Percentiles rank a stretch among this genome's conserved stretches.
These are phyloP conservation scores for Ampelocalamus luodianensis DNA, from an alignment of 176 grass and related monocot genomes.

Conservation along the genomic window DNA sequence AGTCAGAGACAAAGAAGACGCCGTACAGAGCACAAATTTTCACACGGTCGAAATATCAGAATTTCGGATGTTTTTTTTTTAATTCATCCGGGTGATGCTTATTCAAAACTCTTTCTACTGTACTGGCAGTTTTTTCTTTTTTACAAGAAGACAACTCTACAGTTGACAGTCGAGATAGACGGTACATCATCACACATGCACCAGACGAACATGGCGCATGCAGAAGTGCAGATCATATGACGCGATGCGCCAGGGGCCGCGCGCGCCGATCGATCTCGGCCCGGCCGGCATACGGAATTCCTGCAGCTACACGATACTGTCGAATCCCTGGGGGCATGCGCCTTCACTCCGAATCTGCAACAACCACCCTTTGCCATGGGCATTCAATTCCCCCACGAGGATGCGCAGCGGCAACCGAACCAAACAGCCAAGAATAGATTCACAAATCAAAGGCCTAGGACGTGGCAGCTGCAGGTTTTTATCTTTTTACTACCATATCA, in stretches of 20 bases:
- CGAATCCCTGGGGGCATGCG: neutral
- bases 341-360: constrained; percentile 43
- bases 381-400: constrained; percentile 43
- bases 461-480: neutral
- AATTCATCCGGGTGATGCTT: no score
- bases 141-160: neutral
- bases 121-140: neutral
- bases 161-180: neutral
- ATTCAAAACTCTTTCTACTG: neutral
- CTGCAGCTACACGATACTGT: constrained; percentile 17
- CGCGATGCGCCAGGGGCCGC: neutral
- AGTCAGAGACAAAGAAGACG: no score
- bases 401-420: constrained; percentile 4
- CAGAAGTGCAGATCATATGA: neutral
- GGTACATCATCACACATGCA: neutral
- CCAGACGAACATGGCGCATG: constrained; percentile 17
- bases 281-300: neutral
- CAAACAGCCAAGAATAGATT: neutral
- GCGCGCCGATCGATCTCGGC: neutral
- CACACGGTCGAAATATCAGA: no score
- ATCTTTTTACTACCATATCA: neutral
- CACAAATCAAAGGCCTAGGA: neutral
- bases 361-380: constrained; percentile 27
- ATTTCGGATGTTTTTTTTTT: no score
- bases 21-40: no score